Conservation (phyloP, 257 asterid species). For the Prunella vulgaris region DNA sequence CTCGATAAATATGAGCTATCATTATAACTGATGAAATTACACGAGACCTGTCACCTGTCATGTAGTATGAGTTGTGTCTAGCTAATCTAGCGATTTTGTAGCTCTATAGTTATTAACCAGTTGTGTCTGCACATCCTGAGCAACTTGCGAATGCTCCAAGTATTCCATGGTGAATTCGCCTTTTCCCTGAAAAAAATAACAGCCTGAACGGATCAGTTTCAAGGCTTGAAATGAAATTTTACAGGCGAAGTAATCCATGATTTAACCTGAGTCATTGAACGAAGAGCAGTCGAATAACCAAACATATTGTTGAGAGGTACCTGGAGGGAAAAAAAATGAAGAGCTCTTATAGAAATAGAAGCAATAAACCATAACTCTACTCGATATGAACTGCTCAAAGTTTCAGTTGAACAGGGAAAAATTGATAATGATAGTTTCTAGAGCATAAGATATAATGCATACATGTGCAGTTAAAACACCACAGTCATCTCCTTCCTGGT, state of each 20-base stretch:
- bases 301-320: slow-evolving; percentile 99
- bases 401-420: neutral
- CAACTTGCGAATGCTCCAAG: slow-evolving; percentile 69
- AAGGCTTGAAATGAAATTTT: neutral
- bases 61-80: neutral
- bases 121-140: slow-evolving; percentile 84
- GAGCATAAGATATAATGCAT: slow-evolving; percentile 23
- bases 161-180: slow-evolving; percentile 99
- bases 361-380: neutral
- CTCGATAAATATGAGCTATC: slow-evolving; percentile 7
- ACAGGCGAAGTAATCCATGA: neutral
- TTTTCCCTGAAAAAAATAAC: slow-evolving; percentile 61
- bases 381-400: neutral
- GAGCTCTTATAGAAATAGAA: neutral
- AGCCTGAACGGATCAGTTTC: neutral
- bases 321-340: slow-evolving; percentile 49
- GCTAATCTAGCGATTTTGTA: slow-evolving; percentile 45
- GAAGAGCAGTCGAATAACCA: slow-evolving; percentile 95
- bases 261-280: slow-evolving; percentile 97
- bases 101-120: slow-evolving; percentile 66
- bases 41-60: neutral
- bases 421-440: neutral
- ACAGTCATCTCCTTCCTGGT: slow-evolving; percentile 91
- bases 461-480: slow-evolving; percentile 80
- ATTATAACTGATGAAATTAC: slow-evolving; percentile 2